Evolutionary conservation across 2,329 filamentous ascomycete genomes (phyloP).

Genomic region (Aspergillus sergii): DNA sequence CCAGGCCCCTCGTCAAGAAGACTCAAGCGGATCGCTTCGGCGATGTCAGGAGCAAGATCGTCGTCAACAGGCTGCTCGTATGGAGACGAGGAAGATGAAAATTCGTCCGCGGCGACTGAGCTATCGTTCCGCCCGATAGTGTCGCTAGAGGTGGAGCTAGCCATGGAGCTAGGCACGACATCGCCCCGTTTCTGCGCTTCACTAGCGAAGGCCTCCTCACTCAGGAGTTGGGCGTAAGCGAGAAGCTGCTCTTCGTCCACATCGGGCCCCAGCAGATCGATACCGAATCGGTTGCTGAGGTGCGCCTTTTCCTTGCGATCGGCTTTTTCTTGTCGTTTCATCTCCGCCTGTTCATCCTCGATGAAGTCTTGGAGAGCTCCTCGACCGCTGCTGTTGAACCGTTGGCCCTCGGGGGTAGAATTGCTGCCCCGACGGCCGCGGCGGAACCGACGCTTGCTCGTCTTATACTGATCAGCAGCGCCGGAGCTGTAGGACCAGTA

Average conservation of each 20-base stretch:
- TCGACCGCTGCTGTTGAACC: slow-evolving; percentile 64
- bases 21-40: slow-evolving; percentile 63
- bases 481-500: slow-evolving; percentile 95
- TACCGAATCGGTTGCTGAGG: slow-evolving; percentile 79
- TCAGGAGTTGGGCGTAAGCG: slow-evolving; percentile 64
- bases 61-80: slow-evolving; percentile 47
- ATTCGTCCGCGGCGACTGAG: slow-evolving; percentile 30
- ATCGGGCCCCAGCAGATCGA: slow-evolving; percentile 66
- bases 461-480: slow-evolving; percentile 70
- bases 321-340: slow-evolving; percentile 71
- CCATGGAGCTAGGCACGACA: slow-evolving; percentile 41
- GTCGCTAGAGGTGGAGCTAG: slow-evolving; percentile 42
- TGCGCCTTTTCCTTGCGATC: slow-evolving; percentile 69
- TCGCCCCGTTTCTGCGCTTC: slow-evolving; percentile 53
- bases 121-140: slow-evolving; percentile 36
- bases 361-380: slow-evolving; percentile 80
- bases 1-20: slow-evolving; percentile 40
- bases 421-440: slow-evolving; percentile 69
- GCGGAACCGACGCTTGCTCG: slow-evolving; percentile 76
- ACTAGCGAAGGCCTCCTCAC: slow-evolving; percentile 58
- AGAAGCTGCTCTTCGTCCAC: slow-evolving; percentile 64
- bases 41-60: slow-evolving; percentile 60
- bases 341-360: slow-evolving; percentile 78
- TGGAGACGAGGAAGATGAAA: slow-evolving; percentile 41
- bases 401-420: slow-evolving; percentile 53